Evolutionary conservation across 2,329 filamentous ascomycete genomes (phyloP), one percentile per base, ranked within the genome.

Genomic region (Setomelanomma holmii): DNA sequence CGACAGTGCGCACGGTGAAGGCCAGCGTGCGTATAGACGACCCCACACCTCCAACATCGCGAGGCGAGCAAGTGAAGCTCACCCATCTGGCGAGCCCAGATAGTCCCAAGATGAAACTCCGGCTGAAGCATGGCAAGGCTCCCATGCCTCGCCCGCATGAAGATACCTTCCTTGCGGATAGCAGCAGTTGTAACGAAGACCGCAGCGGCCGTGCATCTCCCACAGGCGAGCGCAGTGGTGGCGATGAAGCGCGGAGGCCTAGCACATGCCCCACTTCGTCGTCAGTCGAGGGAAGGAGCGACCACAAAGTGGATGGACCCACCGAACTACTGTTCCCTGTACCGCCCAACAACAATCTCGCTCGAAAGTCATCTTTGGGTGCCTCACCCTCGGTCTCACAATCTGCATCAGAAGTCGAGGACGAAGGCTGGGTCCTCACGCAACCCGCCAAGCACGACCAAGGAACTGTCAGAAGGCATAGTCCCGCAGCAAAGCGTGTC

Each of bases 1-100:
- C 89, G 22, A 86, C 85, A n/a, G 89, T 91, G 35, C 84, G 87
- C 47, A 76, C 82, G n/a, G 84, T 90, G 30, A 79, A 80, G 47
- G 76, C 80, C 4, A 79, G 78, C 33, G 78, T 79, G 72, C 67
- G 56, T 44, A 67, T 47, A 20, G 63, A 58, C 30, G 63, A 66
- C 22, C 58, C 52, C 23, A 65, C 62, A 16, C 60, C 61, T 1
- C 58, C 68, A 12, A 58, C 66, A 16, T 68, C 67, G 38, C 53
- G 63, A 24, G 57, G 58, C 43, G 65, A 71, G 46, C 66, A 69
- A 30, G 40, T 68, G 24, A 71, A 61, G 53, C 52, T 51, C 35
- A 57, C 52, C 36, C 61, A 69, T 21, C 21, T 54, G 45, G 55
- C 57, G 22, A 64, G 51, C 39, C 51, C 58, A 19, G 66, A 68